Evolutionary conservation across 768 basidiomycete genomes (phyloP), one percentile per base, ranked within the genome.

Genomic region (Boletus huronensis): DNA sequence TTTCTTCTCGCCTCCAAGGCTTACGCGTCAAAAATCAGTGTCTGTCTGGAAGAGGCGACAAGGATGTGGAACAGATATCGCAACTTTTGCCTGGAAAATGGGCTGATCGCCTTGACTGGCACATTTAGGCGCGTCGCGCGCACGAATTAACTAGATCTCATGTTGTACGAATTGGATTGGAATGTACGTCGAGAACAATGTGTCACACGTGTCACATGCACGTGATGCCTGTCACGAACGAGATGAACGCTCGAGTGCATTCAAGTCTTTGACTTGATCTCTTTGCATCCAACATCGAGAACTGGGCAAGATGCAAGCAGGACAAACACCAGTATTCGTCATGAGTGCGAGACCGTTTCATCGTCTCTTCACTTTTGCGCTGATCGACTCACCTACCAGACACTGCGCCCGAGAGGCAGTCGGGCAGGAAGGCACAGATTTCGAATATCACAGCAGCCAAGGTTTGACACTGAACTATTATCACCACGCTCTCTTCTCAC

Each of bases 381-480:
- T 55, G 26, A 46, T 51, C 17, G 19, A 48, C 26, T 38, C 25
- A 3, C 26, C 36, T 44, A 47, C 8, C 62, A 97, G 94, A 97
- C 78, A 83, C 93, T 51, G 92, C 89, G 63, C 95, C 95, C 23
- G 93, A 97, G 74, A 81, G 95, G 71, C 92, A 94, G 72, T 87
- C 90, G 23, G 95, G 95, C 44, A 81, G 94, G 60, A 98, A 96
- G 75, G 96, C 96, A 0, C 95, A 97, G 76, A 86, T 90, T 56
- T 94, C 93, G 35, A 98, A 98, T 70, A 98, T 98, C 74, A 93
- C 90, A 1, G 94, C 96, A 9, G 95, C 94, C 47, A 98, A 98
- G 82, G 93, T 93, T 40, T 52, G 80, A 59, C 23, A 9, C 11
- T 17, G 1, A 17, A 17, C 14, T 4, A 0, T 35, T 2, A 10